phyloP scores from a whole-genome alignment of 176 grass and related monocot genomes.

The Ananas comosus region DNA sequence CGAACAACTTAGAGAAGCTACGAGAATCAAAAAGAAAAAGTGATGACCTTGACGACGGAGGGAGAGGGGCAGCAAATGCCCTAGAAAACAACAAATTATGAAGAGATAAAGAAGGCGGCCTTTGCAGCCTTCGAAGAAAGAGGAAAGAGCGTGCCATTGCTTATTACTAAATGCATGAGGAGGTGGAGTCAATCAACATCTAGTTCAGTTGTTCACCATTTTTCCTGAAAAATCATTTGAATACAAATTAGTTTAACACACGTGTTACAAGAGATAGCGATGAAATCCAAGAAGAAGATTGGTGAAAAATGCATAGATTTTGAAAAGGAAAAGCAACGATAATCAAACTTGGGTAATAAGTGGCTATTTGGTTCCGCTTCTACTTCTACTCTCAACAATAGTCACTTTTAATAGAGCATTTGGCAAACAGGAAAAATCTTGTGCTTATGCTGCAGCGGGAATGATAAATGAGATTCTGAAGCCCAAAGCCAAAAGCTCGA shows the following conservation, averaged over 20 bases:
- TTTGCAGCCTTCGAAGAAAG: constrained; percentile 27
- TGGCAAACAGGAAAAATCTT: no score
- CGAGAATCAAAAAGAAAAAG: not conserved
- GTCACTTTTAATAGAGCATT: no score
- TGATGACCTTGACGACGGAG: constrained; percentile 21
- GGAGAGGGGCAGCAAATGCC: not conserved
- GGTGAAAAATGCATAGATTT: not conserved
- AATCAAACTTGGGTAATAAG: no score
- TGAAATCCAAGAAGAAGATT: not conserved
- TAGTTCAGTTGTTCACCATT: not conserved
- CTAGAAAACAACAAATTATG: constrained; percentile 11
- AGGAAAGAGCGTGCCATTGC: constrained; percentile 32
- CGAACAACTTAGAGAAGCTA: constrained; percentile 6
- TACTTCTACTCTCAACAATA: no score
- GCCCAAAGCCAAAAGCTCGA: no score
- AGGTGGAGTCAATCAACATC: not conserved
- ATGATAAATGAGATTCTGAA: no score
- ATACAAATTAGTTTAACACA: not conserved
- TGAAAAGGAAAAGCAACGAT: not conserved
- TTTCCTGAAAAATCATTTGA: not conserved
- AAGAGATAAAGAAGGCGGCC: constrained; percentile 11
- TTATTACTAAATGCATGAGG: not conserved
- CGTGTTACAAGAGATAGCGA: no score
- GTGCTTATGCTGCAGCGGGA: no score
- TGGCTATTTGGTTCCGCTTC: no score